Percentiles rank a stretch among this genome's conserved stretches.
These are phyloP conservation scores for Cicer pinnatifidum DNA, from an alignment of 306 rosid genomes.

Conservation along the genomic window DNA sequence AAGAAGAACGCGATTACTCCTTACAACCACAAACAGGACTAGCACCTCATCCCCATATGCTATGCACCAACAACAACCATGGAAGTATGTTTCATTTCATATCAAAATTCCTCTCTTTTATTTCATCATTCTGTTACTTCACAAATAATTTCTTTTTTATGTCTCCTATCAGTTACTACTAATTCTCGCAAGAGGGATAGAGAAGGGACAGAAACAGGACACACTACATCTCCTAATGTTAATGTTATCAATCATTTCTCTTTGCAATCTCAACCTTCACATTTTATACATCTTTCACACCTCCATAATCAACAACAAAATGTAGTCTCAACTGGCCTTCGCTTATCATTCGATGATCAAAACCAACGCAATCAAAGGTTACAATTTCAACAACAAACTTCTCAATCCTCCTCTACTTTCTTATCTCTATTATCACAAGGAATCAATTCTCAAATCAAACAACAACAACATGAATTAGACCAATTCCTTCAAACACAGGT, in stretches of 20 bases:
- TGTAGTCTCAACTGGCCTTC: conserved; percentile 87
- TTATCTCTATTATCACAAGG: conserved; percentile 57
- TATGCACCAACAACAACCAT: conserved; percentile 66
- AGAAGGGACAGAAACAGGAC: conserved; percentile 47
- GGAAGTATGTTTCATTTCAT: conserved; percentile 37
- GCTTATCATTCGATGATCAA: conserved; percentile 68
- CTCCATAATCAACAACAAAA: conserved; percentile 73
- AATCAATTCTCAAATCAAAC: conserved; percentile 69
- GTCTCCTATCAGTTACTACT: no score
- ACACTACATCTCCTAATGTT: conserved; percentile 25
- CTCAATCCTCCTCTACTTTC: conserved; percentile 53
- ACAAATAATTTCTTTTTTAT: no score
- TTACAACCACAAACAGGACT: conserved; percentile 56
- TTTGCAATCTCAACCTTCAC: conserved; percentile 66
- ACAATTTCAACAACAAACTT: conserved; percentile 37
- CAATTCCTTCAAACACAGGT: conserved; percentile 84
- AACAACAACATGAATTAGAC: conserved; percentile 70
- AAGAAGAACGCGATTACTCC: conserved; percentile 69
- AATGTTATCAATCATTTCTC: conserved; percentile 52
- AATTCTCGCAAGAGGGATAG: conserved; percentile 69
- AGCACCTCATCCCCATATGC: conserved; percentile 46
- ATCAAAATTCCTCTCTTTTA: neutral
- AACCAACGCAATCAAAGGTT: conserved; percentile 51
- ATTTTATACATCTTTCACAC: conserved; percentile 74
- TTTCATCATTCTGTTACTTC: neutral